Percentiles rank a stretch among this genome's conserved stretches.
phyloP scores from a whole-genome alignment of 2,329 filamentous ascomycete genomes.

The Verticillium longisporum region DNA sequence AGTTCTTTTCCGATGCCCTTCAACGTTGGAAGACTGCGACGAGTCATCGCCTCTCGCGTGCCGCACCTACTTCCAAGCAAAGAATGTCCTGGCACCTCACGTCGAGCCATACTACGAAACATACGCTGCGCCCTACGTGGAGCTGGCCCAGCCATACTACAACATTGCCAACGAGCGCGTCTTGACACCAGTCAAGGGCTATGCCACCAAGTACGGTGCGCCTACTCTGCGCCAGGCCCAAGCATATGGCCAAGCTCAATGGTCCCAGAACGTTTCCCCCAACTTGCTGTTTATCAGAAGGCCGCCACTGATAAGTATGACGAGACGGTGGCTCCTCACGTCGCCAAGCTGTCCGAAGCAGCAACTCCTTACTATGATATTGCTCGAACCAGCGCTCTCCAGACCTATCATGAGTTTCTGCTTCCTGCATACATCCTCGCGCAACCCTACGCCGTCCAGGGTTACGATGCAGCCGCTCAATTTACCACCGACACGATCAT shows the following conservation, averaged over 20 bases:
- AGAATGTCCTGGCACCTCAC: slow-evolving; percentile 62
- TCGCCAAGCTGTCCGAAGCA: slow-evolving; percentile 51
- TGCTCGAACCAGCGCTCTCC: slow-evolving; percentile 53
- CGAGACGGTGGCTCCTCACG: slow-evolving; percentile 63
- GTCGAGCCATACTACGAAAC: slow-evolving; percentile 77
- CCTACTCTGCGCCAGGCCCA: slow-evolving; percentile 64
- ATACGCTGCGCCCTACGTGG: slow-evolving; percentile 79
- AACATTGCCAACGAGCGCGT: slow-evolving; percentile 53
- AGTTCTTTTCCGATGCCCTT: slow-evolving; percentile 75
- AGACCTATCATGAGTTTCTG: slow-evolving; percentile 66
- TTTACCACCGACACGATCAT: slow-evolving; percentile 65
- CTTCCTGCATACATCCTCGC: slow-evolving; percentile 70
- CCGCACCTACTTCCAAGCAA: slow-evolving; percentile 68
- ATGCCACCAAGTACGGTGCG: slow-evolving; percentile 67
- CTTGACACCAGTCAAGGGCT: slow-evolving; percentile 59
- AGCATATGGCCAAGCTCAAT: slow-evolving; percentile 62
- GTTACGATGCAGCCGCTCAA: slow-evolving; percentile 58
- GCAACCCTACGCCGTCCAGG: slow-evolving; percentile 64
- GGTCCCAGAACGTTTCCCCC: slow-evolving; percentile 71
- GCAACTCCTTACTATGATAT: slow-evolving; percentile 68
- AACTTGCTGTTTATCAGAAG: slow-evolving; percentile 57
- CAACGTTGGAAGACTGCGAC: slow-evolving; percentile 58
- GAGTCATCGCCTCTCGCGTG: slow-evolving; percentile 71
- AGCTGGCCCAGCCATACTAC: slow-evolving; percentile 71
- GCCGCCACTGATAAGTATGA: slow-evolving; percentile 62